These are phyloP conservation scores for Xylaria sp. DNA, from an alignment of 2,329 filamentous ascomycete species.

Conservation along the genomic window DNA sequence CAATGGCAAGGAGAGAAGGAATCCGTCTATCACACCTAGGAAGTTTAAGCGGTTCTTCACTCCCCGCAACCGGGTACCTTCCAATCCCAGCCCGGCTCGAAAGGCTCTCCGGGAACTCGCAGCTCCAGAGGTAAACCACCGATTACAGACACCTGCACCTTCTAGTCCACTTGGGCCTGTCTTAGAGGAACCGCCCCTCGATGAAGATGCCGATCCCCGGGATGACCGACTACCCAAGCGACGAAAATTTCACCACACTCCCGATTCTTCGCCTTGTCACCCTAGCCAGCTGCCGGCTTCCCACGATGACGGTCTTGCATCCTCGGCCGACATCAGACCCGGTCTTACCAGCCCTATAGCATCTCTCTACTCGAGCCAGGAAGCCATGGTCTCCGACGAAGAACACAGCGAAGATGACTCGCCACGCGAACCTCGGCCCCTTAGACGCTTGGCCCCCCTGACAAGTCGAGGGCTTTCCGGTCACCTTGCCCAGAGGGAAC, in stretches of 20 bases:
- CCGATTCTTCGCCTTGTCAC: constrained; percentile 42
- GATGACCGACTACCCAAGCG: constrained; percentile 39
- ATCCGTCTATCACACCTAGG: constrained; percentile 57
- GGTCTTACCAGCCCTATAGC: constrained; percentile 45
- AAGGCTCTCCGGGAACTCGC: constrained; percentile 47
- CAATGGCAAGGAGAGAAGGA: constrained; percentile 49
- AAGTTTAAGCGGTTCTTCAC: constrained; percentile 59
- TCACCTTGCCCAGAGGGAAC: constrained; percentile 46
- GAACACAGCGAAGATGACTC: constrained; percentile 40
- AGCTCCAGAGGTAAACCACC: constrained; percentile 42
- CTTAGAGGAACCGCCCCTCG: constrained; percentile 30
- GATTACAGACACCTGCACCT: constrained; percentile 42
- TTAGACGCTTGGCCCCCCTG: constrained; percentile 37
- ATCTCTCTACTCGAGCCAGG: constrained; percentile 37
- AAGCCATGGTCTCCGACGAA: constrained; percentile 37
- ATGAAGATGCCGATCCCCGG: constrained; percentile 25
- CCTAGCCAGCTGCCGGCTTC: constrained; percentile 28
- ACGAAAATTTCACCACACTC: constrained; percentile 44
- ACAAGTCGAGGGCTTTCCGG: constrained; percentile 41
- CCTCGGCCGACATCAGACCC: constrained; percentile 13
- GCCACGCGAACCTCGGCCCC: constrained; percentile 16
- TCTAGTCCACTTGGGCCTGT: constrained; percentile 44
- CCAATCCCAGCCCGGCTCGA: constrained; percentile 43
- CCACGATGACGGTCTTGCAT: constrained; percentile 7
- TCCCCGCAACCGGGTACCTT: constrained; percentile 47